A percentile compares a stretch with the other conserved stretches of the same genome.
Evolutionary conservation across 202 grass and related monocot genomes (phyloP).

Genomic region (Zizania palustris): DNA sequence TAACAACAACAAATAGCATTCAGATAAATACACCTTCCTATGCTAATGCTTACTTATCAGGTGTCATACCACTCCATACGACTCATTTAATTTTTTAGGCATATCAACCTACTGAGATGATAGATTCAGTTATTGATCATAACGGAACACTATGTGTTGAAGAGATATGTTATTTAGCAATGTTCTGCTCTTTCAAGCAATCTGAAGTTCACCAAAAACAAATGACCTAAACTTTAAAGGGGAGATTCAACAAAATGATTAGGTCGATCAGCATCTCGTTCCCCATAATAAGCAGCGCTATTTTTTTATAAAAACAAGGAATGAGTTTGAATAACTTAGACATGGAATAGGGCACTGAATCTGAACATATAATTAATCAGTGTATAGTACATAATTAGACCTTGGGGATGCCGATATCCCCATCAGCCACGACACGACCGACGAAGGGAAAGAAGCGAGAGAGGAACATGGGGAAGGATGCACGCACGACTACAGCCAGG

Average conservation of each 20-base stretch:
- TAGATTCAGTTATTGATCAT: conserved; percentile 56
- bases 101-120: conserved; percentile 49
- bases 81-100: conserved; percentile 46
- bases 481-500: conserved; percentile 32
- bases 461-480: conserved; percentile 56
- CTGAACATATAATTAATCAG: neutral
- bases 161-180: conserved; percentile 52
- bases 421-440: conserved; percentile 48
- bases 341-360: neutral
- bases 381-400: conserved; percentile 29
- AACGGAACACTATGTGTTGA: conserved; percentile 51
- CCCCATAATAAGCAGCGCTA: conserved; percentile 6
- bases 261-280: conserved; percentile 1
- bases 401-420: conserved; percentile 44
- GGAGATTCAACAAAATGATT: no score
- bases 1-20: no score
- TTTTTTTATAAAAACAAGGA: neutral
- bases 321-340: neutral
- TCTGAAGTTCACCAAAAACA: neutral
- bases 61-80: no score
- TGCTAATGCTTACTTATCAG: no score
- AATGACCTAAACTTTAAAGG: conserved; percentile 24
- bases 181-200: neutral
- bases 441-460: conserved; percentile 70
- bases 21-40: no score